Evolutionary conservation across 2,329 filamentous ascomycete species (phyloP), one percentile per base, ranked within the genome.

Genomic region (Talaromyces sp.): DNA sequence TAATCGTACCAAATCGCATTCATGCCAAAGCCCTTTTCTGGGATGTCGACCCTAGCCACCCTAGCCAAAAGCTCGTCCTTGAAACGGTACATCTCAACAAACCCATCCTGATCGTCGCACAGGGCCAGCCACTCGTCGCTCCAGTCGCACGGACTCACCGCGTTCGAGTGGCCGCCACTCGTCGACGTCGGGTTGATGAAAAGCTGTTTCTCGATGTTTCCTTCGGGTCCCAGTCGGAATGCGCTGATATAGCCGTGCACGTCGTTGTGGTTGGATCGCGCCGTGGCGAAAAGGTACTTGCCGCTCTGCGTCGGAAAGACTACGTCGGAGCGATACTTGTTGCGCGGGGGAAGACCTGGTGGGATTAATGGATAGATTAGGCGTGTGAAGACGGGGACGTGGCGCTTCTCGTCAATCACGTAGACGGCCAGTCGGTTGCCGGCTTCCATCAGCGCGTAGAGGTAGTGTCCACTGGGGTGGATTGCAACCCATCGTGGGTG

Each of bases 1-100:
- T 72, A 91, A 76, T 96, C 89, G 75, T 95, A 95, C 92, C 92
- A 96, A 65, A 96, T 92, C n/a, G 91, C 91, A 77, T 96, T 96
- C 92, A 96, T 96, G 1, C 91, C 91, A 73, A 96, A 96, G 1
- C 92, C 92, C n/a, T 90, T 90, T 79, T 96, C 92, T 5, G 87
- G 87, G 42, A 96, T 87, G 67, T 91, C 87, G 65, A 90, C 81
- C 65, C 90, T 83, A 16, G 91, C 91, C 7, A 96, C 91, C 3
- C 91, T 81, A 1, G 86, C 88, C 59, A 96, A 77, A 68, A 89
- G 91, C 81, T 95, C 91, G 62, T 92, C 88, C 66, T 89, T 83
- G 90, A 91, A 96, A 59, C 91, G 83, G 74, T 96, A 96, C 61
- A 96, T 90, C 79, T 96, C 92, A 23, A 96, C 78, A 79, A 89